Evolutionary conservation across 2,329 filamentous ascomycete species (phyloP).

Genomic region (Hymenoscyphus fraxineus): DNA sequence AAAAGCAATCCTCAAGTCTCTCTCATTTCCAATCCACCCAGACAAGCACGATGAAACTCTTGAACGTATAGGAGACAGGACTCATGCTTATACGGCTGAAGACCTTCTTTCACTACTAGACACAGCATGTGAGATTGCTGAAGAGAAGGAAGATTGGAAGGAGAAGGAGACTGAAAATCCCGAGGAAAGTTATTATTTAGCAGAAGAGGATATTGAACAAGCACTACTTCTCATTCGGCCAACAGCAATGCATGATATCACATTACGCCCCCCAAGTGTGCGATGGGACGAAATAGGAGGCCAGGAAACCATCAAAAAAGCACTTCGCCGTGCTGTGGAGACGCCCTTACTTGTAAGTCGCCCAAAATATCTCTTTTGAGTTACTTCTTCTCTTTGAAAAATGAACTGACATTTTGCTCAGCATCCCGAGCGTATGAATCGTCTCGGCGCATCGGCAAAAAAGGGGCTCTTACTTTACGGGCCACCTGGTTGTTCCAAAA

Average conservation of each 20-base stretch:
- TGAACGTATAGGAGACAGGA: slow-evolving; percentile 63
- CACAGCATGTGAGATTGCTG: slow-evolving; percentile 43
- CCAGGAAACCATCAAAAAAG: slow-evolving; percentile 68
- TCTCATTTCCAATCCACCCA: slow-evolving; percentile 41
- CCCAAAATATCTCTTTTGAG: not conserved
- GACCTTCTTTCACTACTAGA: slow-evolving; percentile 68
- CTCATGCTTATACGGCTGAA: slow-evolving; percentile 80
- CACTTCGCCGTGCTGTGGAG: slow-evolving; percentile 45
- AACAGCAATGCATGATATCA: slow-evolving; percentile 83
- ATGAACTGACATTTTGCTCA: slow-evolving; percentile 30
- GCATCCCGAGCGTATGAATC: slow-evolving; percentile 47
- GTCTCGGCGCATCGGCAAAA: slow-evolving; percentile 54
- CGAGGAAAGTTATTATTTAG: slow-evolving; percentile 22
- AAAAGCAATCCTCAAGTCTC: slow-evolving; percentile 66
- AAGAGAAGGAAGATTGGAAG: slow-evolving; percentile 22
- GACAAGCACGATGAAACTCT: slow-evolving; percentile 51
- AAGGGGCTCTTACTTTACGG: slow-evolving; percentile 89
- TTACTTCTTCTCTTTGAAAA: not conserved
- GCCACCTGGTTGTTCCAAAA: slow-evolving; percentile 92
- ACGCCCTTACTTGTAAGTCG: slow-evolving; percentile 29
- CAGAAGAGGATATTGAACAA: slow-evolving; percentile 53
- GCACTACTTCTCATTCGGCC: slow-evolving; percentile 70
- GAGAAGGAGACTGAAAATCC: not conserved
- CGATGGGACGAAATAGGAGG: slow-evolving; percentile 87
- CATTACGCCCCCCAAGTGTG: slow-evolving; percentile 81